Percentiles rank a stretch among this genome's conserved stretches.
phyloP scores from a whole-genome alignment of 169 alveolate genomes.

The Plasmodium fragile region DNA sequence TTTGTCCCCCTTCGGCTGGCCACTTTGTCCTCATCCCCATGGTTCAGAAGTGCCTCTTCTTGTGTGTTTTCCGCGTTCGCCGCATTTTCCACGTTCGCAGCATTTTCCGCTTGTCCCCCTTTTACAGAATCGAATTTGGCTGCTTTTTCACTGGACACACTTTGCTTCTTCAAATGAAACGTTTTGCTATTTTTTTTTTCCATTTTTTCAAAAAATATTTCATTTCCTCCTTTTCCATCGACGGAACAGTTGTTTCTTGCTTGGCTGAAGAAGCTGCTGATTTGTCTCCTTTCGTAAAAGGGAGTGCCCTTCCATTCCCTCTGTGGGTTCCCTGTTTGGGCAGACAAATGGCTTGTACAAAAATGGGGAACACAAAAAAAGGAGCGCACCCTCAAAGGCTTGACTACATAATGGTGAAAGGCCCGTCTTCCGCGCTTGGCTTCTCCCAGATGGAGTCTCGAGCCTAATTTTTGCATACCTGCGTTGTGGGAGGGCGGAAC shows the following conservation, averaged over 20 bases:
- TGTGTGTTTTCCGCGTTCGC: not conserved
- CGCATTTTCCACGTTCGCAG: too few species aligned
- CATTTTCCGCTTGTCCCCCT: not conserved
- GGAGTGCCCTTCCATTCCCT: not conserved
- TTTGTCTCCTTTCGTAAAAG: slow-evolving; percentile 2
- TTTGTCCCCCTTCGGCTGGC: not conserved
- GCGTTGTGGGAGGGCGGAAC: not conserved
- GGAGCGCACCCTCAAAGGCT: not conserved
- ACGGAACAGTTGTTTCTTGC: not conserved
- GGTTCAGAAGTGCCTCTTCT: not conserved
- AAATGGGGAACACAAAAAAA: slow-evolving; percentile 1
- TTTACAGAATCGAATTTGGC: not conserved
- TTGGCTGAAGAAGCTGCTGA: not conserved
- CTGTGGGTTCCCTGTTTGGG: not conserved
- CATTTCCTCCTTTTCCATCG: slow-evolving; percentile 1
- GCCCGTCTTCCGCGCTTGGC: not conserved
- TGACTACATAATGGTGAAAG: not conserved
- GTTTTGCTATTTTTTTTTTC: not conserved
- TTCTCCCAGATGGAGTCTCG: not conserved
- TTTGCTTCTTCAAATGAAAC: not conserved
- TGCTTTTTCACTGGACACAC: not conserved
- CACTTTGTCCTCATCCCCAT: not conserved
- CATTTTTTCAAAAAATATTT: slow-evolving; percentile 30
- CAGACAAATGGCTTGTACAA: not conserved
- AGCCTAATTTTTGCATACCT: slow-evolving; percentile 3